Evolutionary conservation across 2,329 filamentous ascomycete species (phyloP), one percentile per base, ranked within the genome.

Genomic region (Plenodomus biglobosus): DNA sequence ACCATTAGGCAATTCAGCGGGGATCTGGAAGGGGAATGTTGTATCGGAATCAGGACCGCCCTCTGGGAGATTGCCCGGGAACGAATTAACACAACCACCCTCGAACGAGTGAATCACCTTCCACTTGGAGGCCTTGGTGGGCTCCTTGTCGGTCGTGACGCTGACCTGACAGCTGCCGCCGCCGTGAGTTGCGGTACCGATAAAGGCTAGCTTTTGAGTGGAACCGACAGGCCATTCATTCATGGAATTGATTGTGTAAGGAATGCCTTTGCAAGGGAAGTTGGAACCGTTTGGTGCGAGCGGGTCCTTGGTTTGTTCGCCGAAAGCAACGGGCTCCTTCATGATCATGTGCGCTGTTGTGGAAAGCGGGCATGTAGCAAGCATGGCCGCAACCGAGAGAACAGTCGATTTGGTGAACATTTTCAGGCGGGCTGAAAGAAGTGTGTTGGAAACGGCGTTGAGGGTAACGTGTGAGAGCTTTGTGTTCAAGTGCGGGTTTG

Each of bases 151-250:
- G 7, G 85, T 87, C 0, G 90, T 90, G 59, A 97, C 76, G 10
- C 86, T 85, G 34, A 97, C 71, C 66, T 97, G 92, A 73, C 92
- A 97, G 1, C 89, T 94, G 1, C 94, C 94, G 40, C 94, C 94
- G 10, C 90, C 90, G 61, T 99, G 94, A 0, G 85, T 82, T 1
- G 92, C 91, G 32, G 78, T 77, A 3, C 92, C 94, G 7, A 22
- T 48, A 71, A 96, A 91, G 1, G 75, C 71, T 2, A 96, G 79
- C 0, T 75, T 68, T 54, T 86, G 80, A 0, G 69, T 61, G 2
- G 82, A 80, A 11, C 88, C 89, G 13, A 88, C 80, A 0, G 75
- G 67, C 69, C 86, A 88, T 1, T 76, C 67, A 59, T 89, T 94
- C 72, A 73, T 78, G 10, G 50, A 50, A 0, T 73, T 71, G 2